phyloP scores from a whole-genome alignment of 306 rosid genomes.

The Oxytropis ochrocephala region DNA sequence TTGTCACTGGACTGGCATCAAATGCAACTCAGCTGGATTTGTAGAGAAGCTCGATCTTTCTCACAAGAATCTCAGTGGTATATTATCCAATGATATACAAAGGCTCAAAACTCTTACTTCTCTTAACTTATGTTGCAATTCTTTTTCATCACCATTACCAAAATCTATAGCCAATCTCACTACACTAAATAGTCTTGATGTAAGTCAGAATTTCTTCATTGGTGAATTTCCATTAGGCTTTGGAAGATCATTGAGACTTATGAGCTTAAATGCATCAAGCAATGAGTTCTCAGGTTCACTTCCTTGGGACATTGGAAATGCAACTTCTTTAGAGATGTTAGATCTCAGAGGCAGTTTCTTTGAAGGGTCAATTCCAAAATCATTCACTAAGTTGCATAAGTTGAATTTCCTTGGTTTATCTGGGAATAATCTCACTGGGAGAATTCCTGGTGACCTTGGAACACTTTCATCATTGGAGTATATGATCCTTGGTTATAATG shows the following conservation, averaged over 20 bases:
- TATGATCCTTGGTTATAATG: conserved; percentile 77
- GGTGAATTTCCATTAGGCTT: conserved; percentile 69
- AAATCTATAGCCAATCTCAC: conserved; percentile 60
- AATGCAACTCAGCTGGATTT: conserved; percentile 56
- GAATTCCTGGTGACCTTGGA: conserved; percentile 72
- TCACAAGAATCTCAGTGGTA: conserved; percentile 81
- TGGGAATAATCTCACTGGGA: conserved; percentile 79
- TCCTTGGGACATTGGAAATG: conserved; percentile 75
- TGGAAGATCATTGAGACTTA: conserved; percentile 39
- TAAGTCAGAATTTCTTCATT: conserved; percentile 70
- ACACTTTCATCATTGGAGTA: conserved; percentile 63
- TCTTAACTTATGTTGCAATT: conserved; percentile 73
- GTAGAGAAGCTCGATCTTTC: conserved; percentile 73
- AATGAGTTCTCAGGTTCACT: conserved; percentile 66
- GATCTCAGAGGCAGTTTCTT: conserved; percentile 94
- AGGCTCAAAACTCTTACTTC: conserved; percentile 43
- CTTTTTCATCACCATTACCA: conserved; percentile 61
- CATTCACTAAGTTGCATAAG: conserved; percentile 58
- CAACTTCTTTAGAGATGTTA: conserved; percentile 55
- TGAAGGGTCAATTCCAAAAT: conserved; percentile 56
- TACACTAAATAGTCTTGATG: conserved; percentile 54
- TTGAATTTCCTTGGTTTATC: conserved; percentile 92
- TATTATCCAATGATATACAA: conserved; percentile 51
- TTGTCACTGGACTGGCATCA: conserved; percentile 72
- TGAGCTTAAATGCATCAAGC: conserved; percentile 64